phyloP scores from a whole-genome alignment of 805 yeast species.

The Metschnikowia dekortorum region DNA sequence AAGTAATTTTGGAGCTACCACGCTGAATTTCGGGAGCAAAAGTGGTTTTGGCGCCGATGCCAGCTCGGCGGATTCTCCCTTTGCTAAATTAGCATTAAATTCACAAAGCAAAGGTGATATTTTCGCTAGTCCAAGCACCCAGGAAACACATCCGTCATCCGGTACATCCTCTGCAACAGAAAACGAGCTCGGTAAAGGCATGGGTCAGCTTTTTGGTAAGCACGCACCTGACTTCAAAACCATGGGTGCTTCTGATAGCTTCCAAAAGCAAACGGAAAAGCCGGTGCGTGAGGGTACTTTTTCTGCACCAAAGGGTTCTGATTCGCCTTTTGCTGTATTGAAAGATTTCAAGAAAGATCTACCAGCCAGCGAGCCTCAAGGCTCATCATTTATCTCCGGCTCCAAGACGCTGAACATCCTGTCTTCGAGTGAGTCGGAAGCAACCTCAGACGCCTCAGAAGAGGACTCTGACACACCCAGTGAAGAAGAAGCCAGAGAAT shows the following conservation, averaged over 20 bases:
- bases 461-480: not conserved
- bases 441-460: not conserved
- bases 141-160: not conserved
- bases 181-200: not conserved
- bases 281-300: not conserved
- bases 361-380: not conserved
- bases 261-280: not conserved
- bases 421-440: not conserved
- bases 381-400: not conserved
- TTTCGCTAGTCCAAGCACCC: not conserved
- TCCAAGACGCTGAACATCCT: not conserved
- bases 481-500: constrained; percentile 2
- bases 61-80: not conserved
- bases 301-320: not conserved
- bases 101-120: not conserved
- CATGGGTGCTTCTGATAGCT: not conserved
- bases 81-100: not conserved
- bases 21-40: not conserved
- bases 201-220: not conserved
- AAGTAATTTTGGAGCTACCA: not conserved
- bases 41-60: not conserved
- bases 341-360: not conserved
- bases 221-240: not conserved
- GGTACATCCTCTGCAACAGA: not conserved
- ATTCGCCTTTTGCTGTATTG: constrained; percentile 1